These are phyloP conservation scores for Botrytis pseudocinerea DNA, from an alignment of 2,329 filamentous ascomycete species.

Conservation along the genomic window DNA sequence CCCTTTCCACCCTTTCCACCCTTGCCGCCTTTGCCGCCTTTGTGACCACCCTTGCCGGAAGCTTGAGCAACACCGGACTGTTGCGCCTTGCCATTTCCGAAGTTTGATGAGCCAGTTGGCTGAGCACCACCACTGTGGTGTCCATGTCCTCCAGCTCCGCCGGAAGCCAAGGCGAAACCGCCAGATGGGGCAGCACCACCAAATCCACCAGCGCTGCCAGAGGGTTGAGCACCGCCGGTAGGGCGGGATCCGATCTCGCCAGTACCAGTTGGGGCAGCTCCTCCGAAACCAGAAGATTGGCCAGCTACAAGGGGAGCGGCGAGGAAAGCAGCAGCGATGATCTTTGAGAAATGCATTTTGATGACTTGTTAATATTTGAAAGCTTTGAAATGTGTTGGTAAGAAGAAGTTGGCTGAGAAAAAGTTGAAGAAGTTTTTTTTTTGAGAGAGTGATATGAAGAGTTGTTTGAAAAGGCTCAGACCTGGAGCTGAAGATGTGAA, in stretches of 20 bases:
- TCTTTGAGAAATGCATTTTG: conserved; percentile 19
- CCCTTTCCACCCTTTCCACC: conserved; percentile 3
- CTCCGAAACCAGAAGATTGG: background rate
- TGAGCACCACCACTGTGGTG: background rate
- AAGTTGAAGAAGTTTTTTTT: conserved; percentile 1
- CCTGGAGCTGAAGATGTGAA: conserved; percentile 19
- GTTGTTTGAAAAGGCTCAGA: conserved; percentile 17
- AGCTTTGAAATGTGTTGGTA: background rate
- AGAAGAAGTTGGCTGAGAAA: background rate
- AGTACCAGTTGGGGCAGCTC: conserved; percentile 11
- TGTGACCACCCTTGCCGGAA: background rate
- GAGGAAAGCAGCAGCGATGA: conserved; percentile 17
- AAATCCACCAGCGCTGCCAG: background rate
- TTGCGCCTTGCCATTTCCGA: background rate
- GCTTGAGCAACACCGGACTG: background rate
- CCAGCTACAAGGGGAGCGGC: conserved; percentile 10
- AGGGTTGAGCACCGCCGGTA: background rate
- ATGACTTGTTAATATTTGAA: background rate
- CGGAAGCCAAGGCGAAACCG: background rate
- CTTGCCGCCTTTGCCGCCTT: background rate
- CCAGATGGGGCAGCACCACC: background rate
- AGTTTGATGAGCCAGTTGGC: background rate
- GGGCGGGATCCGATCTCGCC: background rate
- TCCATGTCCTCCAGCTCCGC: background rate
- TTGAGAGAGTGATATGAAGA: conserved; percentile 15